Base-by-base conservation (phyloP, 83 land plant genomes). In the Picea engelmannii region DNA sequence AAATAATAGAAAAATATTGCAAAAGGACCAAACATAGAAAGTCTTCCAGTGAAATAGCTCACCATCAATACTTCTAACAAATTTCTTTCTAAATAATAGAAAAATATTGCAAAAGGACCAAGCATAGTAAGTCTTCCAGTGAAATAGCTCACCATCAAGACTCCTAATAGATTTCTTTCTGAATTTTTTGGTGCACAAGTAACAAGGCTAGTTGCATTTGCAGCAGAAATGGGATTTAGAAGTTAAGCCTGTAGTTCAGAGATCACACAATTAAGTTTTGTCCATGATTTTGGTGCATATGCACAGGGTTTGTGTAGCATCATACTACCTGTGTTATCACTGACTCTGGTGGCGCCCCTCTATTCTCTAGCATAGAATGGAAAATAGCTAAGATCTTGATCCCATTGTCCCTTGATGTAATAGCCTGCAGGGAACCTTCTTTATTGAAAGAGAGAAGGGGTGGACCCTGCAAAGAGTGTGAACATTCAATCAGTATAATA, bases 281-380 rank as follows among this genome's bases (percentile, higher is more conserved):
- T 3, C 6, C 2, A 20, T n/a, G 20, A 52, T 17, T 18, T 71
- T 6, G 52, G 58, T 38, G 13, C 12, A 6, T n/a, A 11, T 40
- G 21, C 52, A n/a, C 6, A 15, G 10, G 21, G 31, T 44, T 60
- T 73, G 35, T 80, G 17, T 10, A 59, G 40, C 59, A 2, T 55
- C 58, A 73, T 18, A 2, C 3, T 70, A 86, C 88, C 86, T 88
- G 84, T 49, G 62, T 27, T 21, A 80, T 80, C 12, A 82, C 80
- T 17, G 87, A 40, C 40, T 81, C 90, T 79, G 87, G 61, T 24
- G 84, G 76, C 82, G 24, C 62, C 69, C 87, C 83, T 27, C 84
- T 80, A 60, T 81, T 80, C 71, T 92, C 93, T 47, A 89, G 64
- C 38, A 87, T 73, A 17, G 40, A 38, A 38, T 88, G 76, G n/a